Evolutionary conservation across 139 green algal species (phyloP).

Genomic region (Coccomyxa sp.): DNA sequence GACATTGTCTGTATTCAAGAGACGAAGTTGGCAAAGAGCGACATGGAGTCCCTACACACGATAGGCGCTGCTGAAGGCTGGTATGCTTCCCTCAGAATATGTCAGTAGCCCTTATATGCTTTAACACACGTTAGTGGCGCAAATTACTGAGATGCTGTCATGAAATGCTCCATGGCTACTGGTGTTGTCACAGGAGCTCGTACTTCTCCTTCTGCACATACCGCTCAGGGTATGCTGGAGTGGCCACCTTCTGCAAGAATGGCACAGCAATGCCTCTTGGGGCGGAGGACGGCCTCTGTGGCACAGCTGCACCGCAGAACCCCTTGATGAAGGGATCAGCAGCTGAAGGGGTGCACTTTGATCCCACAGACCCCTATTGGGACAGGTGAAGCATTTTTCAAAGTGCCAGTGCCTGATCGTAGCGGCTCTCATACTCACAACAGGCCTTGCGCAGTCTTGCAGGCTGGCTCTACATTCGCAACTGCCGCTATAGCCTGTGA

Average conservation of each 20-base stretch:
- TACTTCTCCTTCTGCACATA: conserved; percentile 44
- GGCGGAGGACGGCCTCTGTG: conserved; percentile 43
- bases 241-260: conserved; percentile 49
- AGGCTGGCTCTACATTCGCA: background rate
- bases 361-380: background rate
- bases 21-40: conserved; percentile 40
- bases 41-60: conserved; percentile 27
- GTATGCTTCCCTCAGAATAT: conserved; percentile 17
- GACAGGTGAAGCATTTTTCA: background rate
- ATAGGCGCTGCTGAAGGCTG: conserved; percentile 45
- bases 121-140: no score
- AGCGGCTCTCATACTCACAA: background rate
- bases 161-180: background rate
- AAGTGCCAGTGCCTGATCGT: background rate
- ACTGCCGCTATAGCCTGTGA: no score
- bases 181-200: conserved; percentile 36
- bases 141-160: background rate
- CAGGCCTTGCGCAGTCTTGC: background rate
- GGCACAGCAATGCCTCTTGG: conserved; percentile 15
- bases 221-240: conserved; percentile 40
- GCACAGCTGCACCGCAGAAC: conserved; percentile 1
- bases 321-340: background rate
- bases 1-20: conserved; percentile 53
- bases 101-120: background rate
- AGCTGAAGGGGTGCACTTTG: background rate